Evolutionary conservation across 164 flowering plant genomes (phyloP), one percentile per base, ranked within the genome.

Genomic region (Nymphaea thermarum): DNA sequence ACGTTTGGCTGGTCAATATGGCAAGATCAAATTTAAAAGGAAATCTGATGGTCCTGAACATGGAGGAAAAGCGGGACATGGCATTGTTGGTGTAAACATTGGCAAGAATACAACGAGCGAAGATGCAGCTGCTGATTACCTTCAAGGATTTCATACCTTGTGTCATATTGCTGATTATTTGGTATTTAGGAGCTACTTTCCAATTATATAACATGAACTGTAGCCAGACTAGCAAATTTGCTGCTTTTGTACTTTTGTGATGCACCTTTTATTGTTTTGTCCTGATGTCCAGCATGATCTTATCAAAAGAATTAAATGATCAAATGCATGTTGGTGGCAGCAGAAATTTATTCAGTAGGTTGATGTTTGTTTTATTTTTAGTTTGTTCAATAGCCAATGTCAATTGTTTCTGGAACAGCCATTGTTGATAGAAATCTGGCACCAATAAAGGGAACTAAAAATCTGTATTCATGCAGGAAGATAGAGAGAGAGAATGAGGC

Each of bases 21-120:
- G 99, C 64, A 95, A 92, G 76, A 86, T 98, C 73, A 95, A 88
- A 79, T 70, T 95, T 78, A 87, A 72, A 69, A 92, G 92, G 75
- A 86, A 90, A 62, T 74, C 44, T 73, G 89, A 85, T 66, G 94
- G 86, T 25, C 78, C 70, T 65, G 79, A 80, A 70, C 91, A 77
- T 45, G 98, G 97, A 75, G 99, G 98, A 61, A 95, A 92, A 84
- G 96, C 99, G 66, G 97, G 97, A 57, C 98, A 96, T 67, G 99
- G 99, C 62, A 92, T 95, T 80, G 91, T 95, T 73, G 99, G 99
- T 42, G 97, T 92, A 60, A 92, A 92, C 76, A 85, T 95, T 74
- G 99, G 97, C 69, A 95, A 92, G 86, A 95, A 95, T 68, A 95
- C 90, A 84, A 84, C 88, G 65, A 92, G 91, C 80, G 98, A 90